Conservation (phyloP, 2,329 filamentous ascomycete genomes). For the Triangularia verruculosa region DNA sequence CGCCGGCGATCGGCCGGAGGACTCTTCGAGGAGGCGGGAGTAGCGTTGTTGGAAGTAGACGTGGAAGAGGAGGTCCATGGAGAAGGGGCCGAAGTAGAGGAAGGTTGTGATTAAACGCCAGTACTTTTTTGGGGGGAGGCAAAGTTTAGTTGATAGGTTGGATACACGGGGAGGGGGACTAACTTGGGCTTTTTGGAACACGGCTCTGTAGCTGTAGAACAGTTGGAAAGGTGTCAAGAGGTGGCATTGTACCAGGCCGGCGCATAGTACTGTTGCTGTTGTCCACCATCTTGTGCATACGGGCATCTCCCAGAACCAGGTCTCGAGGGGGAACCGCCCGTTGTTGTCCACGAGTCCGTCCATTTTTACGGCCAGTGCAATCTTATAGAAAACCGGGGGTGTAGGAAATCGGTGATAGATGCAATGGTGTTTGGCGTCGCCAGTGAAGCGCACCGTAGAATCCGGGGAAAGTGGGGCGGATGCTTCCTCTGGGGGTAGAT, state of each 20-base stretch:
- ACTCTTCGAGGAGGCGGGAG: constrained; percentile 90
- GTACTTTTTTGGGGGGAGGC: constrained; percentile 58
- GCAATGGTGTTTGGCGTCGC: neutral
- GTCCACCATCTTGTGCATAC: constrained; percentile 97
- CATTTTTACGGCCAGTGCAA: constrained; percentile 37
- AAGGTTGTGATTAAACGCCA: constrained; percentile 97
- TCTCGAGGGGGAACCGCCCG: constrained; percentile 75
- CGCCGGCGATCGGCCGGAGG: constrained; percentile 84
- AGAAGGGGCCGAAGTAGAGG: constrained; percentile 93
- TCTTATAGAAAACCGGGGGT: too few species aligned
- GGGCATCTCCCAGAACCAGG: constrained; percentile 99
- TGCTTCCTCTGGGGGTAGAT: neutral
- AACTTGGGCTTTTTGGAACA: constrained; percentile 90
- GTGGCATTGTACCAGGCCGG: constrained; percentile 87
- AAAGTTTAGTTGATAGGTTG: constrained; percentile 6
- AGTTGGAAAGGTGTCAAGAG: constrained; percentile 91
- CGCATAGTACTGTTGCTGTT: constrained; percentile 82
- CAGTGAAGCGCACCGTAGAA: neutral
- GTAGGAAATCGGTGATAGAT: neutral
- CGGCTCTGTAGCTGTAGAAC: constrained; percentile 92
- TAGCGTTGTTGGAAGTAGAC: constrained; percentile 98
- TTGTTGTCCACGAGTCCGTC: constrained; percentile 58
- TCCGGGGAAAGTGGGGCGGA: neutral
- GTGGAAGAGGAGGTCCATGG: constrained; percentile 91
- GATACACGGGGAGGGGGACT: constrained; percentile 28